phyloP scores from a whole-genome alignment of 148 eudicot genomes.

The Rhododendron williamsianum region DNA sequence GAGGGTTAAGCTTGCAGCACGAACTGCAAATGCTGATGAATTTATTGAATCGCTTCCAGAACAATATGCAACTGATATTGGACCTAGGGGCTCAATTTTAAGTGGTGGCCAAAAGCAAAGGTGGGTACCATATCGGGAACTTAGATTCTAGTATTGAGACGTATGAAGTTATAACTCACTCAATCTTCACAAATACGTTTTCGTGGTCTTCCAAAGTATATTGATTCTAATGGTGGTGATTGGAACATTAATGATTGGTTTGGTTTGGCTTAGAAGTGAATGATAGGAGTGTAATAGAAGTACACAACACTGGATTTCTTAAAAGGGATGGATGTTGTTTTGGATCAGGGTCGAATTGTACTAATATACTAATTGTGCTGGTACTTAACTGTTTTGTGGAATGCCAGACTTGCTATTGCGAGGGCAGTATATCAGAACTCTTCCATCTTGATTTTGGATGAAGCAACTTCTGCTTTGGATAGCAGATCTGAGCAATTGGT shows the following conservation, averaged over 20 bases:
- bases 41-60: constrained; percentile 72
- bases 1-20: constrained; percentile 70
- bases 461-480: constrained; percentile 97
- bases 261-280: background rate
- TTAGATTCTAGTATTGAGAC: background rate
- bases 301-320: background rate
- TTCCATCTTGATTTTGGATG: constrained; percentile 83
- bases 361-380: background rate
- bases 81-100: constrained; percentile 76
- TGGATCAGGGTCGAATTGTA: background rate
- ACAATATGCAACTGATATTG: constrained; percentile 66
- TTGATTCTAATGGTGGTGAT: background rate
- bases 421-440: constrained; percentile 89
- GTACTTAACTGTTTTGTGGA: background rate
- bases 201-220: background rate
- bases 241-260: background rate
- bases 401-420: constrained; percentile 85
- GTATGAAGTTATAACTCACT: background rate
- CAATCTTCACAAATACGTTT: background rate
- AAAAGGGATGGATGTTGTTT: background rate
- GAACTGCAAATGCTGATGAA: constrained; percentile 89
- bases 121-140: constrained; percentile 20
- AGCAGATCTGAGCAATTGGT: constrained; percentile 86
- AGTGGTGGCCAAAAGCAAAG: constrained; percentile 99
- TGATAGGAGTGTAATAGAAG: background rate